A percentile compares a stretch with the other conserved stretches of the same genome.
Evolutionary conservation across 2,329 filamentous ascomycete genomes (phyloP).

Genomic region (Aspergillus bombycis): DNA sequence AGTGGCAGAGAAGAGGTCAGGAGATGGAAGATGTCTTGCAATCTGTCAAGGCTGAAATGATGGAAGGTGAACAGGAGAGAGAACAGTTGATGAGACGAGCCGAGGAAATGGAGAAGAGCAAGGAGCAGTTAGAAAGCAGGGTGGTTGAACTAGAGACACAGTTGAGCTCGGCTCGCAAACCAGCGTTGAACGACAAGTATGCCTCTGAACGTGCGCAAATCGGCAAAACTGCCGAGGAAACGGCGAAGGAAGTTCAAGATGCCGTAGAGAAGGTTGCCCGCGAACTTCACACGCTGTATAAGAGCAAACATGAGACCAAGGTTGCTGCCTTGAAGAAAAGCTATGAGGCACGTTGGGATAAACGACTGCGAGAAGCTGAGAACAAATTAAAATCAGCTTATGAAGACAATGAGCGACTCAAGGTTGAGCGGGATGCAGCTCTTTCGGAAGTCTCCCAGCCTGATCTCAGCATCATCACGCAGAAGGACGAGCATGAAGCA

Average conservation of each 20-base stretch:
- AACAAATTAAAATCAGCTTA: conserved; percentile 67
- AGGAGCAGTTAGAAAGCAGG: conserved; percentile 49
- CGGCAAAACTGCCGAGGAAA: conserved; percentile 50
- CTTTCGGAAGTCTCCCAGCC: conserved; percentile 60
- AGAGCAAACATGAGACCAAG: conserved; percentile 96
- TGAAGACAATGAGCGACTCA: conserved; percentile 75
- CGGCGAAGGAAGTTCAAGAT: conserved; percentile 73
- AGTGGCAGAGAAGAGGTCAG: conserved; percentile 80
- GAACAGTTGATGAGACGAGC: conserved; percentile 76
- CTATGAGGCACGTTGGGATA: conserved; percentile 87
- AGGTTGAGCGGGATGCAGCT: conserved; percentile 66
- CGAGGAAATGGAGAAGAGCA: conserved; percentile 71
- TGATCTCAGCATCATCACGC: conserved; percentile 47
- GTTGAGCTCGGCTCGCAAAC: conserved; percentile 45
- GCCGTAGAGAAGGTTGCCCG: conserved; percentile 90
- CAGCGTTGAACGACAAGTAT: conserved; percentile 28
- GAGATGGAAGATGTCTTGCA: conserved; percentile 84
- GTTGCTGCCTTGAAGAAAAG: conserved; percentile 82
- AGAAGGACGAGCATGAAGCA: conserved; percentile 65
- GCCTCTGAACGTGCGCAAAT: conserved; percentile 35
- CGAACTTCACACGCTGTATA: conserved; percentile 91
- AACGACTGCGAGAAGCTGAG: conserved; percentile 80
- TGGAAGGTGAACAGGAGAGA: conserved; percentile 75
- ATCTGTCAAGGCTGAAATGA: conserved; percentile 79
- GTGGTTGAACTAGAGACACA: conserved; percentile 52